phyloP scores from a whole-genome alignment of 306 rosid genomes.

The Rubus parviflorus region DNA sequence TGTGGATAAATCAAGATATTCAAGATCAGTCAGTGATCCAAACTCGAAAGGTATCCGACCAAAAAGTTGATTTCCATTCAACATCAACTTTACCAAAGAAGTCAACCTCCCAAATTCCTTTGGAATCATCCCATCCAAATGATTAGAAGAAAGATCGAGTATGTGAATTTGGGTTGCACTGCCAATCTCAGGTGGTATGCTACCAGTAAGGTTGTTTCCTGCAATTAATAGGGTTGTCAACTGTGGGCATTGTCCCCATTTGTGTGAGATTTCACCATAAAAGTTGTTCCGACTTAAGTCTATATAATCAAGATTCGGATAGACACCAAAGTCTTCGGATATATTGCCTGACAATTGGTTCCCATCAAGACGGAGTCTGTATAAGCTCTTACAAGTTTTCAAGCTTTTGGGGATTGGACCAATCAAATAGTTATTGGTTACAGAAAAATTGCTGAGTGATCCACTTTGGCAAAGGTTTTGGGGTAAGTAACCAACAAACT shows the following conservation, averaged over 20 bases:
- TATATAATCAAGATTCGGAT: neutral
- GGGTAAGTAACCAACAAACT: neutral
- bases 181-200: neutral
- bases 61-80: conserved; percentile 16
- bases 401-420: conserved; percentile 18
- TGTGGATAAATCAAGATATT: conserved; percentile 6
- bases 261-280: conserved; percentile 7
- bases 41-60: neutral
- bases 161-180: neutral
- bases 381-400: conserved; percentile 7
- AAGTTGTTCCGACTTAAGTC: neutral
- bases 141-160: conserved; percentile 25
- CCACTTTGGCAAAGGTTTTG: neutral
- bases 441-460: neutral
- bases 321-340: conserved; percentile 5
- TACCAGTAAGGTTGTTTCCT: neutral
- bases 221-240: neutral
- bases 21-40: conserved; percentile 6
- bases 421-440: neutral
- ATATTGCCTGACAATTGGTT: conserved; percentile 17
- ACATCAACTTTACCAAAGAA: conserved; percentile 12
- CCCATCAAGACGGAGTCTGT: conserved; percentile 15
- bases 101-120: conserved; percentile 15
- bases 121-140: conserved; percentile 2
- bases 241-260: neutral